These are phyloP conservation scores for Glaciozyma antarctica DNA, from an alignment of 768 basidiomycete genomes.

Conservation along the genomic window DNA sequence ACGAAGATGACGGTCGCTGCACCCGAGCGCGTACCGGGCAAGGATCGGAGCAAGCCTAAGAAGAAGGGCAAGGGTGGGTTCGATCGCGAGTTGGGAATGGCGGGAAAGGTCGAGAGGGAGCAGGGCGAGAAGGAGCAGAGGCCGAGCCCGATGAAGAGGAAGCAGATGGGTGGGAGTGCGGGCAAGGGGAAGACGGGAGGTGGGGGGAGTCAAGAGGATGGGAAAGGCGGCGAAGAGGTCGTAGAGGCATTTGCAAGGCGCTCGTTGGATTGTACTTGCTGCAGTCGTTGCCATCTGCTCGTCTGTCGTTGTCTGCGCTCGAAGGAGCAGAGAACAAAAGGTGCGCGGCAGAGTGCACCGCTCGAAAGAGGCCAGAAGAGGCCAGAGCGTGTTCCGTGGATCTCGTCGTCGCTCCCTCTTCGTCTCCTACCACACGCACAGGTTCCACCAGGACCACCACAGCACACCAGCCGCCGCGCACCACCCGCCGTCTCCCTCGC, in stretches of 20 bases:
- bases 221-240: not conserved
- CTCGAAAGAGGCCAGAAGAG: too few species aligned
- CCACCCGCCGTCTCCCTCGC: too few species aligned
- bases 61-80: constrained; percentile 10
- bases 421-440: too few species aligned
- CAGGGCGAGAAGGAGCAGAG: constrained; percentile 2
- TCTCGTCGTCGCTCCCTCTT: too few species aligned
- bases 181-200: not conserved
- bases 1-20: constrained; percentile 11
- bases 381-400: too few species aligned
- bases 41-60: not conserved
- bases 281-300: too few species aligned
- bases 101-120: constrained; percentile 12
- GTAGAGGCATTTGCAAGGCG: not conserved
- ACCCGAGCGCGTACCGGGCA: constrained; percentile 7
- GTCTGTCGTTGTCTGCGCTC: too few species aligned
- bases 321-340: too few species aligned
- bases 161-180: constrained; percentile 3
- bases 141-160: not conserved
- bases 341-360: too few species aligned
- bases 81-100: constrained; percentile 2
- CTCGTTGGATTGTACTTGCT: too few species aligned
- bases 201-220: not conserved
- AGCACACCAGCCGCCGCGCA: too few species aligned
- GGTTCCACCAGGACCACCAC: too few species aligned